Evolutionary conservation across 805 yeast genomes (phyloP).

Genomic region (Candida alai): DNA sequence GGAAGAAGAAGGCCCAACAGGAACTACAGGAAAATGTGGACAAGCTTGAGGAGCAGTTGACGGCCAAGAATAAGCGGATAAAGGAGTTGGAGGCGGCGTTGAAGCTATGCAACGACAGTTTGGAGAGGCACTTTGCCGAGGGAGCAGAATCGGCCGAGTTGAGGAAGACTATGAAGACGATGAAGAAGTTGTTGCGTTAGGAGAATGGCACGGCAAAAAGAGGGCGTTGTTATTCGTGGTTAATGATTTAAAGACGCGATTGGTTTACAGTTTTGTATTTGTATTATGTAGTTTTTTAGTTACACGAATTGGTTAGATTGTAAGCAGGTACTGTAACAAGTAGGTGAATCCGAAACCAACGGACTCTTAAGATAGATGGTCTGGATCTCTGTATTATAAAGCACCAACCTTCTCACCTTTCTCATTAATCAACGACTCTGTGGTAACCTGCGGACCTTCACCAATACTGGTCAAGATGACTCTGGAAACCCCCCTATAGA

Average conservation of each 20-base stretch:
- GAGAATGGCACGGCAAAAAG: too few species aligned
- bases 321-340: background rate
- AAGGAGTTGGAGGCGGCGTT: slow-evolving; percentile 20
- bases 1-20: slow-evolving; percentile 65
- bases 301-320: background rate
- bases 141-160: slow-evolving; percentile 8
- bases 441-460: slow-evolving; percentile 70
- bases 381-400: too few species aligned
- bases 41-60: slow-evolving; percentile 44
- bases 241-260: too few species aligned
- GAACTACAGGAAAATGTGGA: slow-evolving; percentile 60
- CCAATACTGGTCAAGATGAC: slow-evolving; percentile 86
- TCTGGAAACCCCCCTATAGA: slow-evolving; percentile 71
- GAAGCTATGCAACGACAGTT: slow-evolving; percentile 16
- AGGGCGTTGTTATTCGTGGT: too few species aligned
- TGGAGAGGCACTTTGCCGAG: slow-evolving; percentile 15
- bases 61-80: slow-evolving; percentile 16
- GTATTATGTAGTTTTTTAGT: background rate
- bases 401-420: slow-evolving; percentile 37
- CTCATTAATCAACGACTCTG: slow-evolving; percentile 55
- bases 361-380: too few species aligned
- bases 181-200: slow-evolving; percentile 1
- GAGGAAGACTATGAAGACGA: slow-evolving; percentile 6
- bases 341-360: too few species aligned
- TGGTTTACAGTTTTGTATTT: background rate